Conservation (phyloP, 768 basidiomycete species). For the Russula lepida region DNA sequence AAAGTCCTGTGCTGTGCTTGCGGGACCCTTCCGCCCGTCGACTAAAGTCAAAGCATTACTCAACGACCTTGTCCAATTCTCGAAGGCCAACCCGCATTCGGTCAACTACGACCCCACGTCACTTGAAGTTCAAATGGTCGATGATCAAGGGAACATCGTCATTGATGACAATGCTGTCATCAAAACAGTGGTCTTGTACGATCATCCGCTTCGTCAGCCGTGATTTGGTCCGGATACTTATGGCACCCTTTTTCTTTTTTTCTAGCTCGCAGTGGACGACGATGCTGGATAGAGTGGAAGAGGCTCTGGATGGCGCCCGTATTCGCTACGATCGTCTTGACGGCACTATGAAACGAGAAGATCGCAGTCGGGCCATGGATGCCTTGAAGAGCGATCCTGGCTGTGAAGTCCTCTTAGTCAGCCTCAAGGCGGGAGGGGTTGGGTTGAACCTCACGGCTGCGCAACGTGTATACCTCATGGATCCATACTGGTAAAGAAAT, state of each 20-base stretch:
- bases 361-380: conserved; percentile 87
- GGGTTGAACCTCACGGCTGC: conserved; percentile 94
- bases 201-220: conserved; percentile 20
- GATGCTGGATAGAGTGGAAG: conserved; percentile 91
- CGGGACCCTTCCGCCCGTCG: conserved; percentile 60
- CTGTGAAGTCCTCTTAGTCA: conserved; percentile 92
- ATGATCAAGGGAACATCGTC: conserved; percentile 58
- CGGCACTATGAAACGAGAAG: conserved; percentile 97
- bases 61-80: conserved; percentile 71
- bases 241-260: background rate
- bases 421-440: conserved; percentile 94
- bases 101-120: conserved; percentile 73
- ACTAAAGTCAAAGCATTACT: conserved; percentile 86
- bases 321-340: conserved; percentile 91
- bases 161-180: conserved; percentile 66
- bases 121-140: conserved; percentile 69
- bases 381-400: conserved; percentile 81
- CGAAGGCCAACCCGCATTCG: conserved; percentile 78
- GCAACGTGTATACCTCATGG: conserved; percentile 90
- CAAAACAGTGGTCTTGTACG: conserved; percentile 96
- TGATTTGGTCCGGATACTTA: conserved; percentile 3
- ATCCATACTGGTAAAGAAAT: conserved; percentile 77
- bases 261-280: conserved; percentile 86
- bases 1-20: conserved; percentile 42
- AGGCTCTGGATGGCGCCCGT: conserved; percentile 70